Percentiles rank a stretch among this genome's conserved stretches.
Evolutionary conservation across 345 rosid genomes (phyloP).

Genomic region (Eutrema japonicum): DNA sequence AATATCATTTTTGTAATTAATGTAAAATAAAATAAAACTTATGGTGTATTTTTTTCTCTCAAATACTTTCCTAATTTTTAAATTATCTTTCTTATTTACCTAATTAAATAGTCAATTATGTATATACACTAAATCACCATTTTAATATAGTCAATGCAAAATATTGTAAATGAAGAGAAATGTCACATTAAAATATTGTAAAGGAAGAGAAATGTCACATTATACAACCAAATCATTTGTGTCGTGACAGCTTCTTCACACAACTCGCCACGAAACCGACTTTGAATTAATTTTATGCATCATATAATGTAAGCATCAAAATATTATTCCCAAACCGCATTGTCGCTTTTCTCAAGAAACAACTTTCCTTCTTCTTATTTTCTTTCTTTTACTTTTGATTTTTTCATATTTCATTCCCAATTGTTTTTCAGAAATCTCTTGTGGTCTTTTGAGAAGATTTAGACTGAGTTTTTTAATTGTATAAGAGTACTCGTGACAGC

Average conservation of each 20-base stretch:
- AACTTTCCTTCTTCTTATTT: not conserved
- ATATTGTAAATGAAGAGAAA: conserved; percentile 3
- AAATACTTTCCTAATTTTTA: no score
- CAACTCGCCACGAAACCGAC: conserved; percentile 29
- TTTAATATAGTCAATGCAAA: not conserved
- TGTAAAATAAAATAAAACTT: no score
- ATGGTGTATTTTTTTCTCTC: no score
- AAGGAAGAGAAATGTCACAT: conserved; percentile 13
- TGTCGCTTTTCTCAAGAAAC: conserved; percentile 12
- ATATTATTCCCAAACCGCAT: conserved; percentile 20
- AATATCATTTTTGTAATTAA: no score
- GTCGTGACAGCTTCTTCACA: conserved; percentile 32
- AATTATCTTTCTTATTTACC: no score
- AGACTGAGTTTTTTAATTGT: no score
- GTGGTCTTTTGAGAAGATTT: no score
- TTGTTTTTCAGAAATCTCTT: no score
- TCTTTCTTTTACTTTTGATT: no score
- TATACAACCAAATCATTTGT: conserved; percentile 27
- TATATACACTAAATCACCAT: no score
- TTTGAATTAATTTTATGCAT: not conserved
- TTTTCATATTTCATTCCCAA: not conserved
- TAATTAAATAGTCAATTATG: no score
- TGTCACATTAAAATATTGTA: not conserved
- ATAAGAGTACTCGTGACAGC: no score
- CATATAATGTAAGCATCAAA: conserved; percentile 27